Base-by-base conservation (phyloP, 2,329 filamentous ascomycete genomes). In the Fusarium continuum region DNA sequence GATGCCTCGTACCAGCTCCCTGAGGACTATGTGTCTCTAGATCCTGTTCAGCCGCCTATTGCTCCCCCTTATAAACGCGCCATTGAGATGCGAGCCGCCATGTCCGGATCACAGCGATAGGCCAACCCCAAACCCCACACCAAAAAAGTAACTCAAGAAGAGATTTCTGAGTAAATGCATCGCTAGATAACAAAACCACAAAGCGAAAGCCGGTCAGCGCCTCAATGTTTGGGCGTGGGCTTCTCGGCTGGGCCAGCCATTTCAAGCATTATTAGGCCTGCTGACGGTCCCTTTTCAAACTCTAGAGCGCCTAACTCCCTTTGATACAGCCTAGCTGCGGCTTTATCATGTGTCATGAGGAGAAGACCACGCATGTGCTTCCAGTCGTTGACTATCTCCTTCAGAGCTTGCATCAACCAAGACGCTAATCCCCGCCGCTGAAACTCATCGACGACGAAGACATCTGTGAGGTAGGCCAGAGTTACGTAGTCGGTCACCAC, bases 11-110 rank as follows among this genome's bases (percentile, higher is more conserved):
- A 98, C 77, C 86, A 91, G 67, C 82, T 99, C 16, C 93, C 95
- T 1, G 90, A 93, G 58, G 91, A 93, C 65, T 87, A 96, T 72
- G 85, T 96, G 47, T 93, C 90, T 67, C 83, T 98, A 43, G 93
- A 97, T 74, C 95, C 95, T 0, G 86, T 99, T 26, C 95, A 98
- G 75, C 94, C 94, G 23, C 95, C 95, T 0, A 99, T 95, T 29
- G 95, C 95, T 9, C 95, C 95, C 11, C 95, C 95, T 0, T 99
- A 99, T 74, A 96, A 93, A 76, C 87, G 90, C 52, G 95, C 95
- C 11, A 79, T 99, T 58, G 94, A 98, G 76, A 84, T 95, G 69
- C 73, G 76, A 54, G 74, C 75, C 55, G 73, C 74, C 55, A 63
- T 74, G 67, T 75, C 75, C 43, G 72, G 70, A 54, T 60, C 70